Base-by-base conservation (phyloP, 768 basidiomycete genomes). In the Neoboletus magnificus region DNA sequence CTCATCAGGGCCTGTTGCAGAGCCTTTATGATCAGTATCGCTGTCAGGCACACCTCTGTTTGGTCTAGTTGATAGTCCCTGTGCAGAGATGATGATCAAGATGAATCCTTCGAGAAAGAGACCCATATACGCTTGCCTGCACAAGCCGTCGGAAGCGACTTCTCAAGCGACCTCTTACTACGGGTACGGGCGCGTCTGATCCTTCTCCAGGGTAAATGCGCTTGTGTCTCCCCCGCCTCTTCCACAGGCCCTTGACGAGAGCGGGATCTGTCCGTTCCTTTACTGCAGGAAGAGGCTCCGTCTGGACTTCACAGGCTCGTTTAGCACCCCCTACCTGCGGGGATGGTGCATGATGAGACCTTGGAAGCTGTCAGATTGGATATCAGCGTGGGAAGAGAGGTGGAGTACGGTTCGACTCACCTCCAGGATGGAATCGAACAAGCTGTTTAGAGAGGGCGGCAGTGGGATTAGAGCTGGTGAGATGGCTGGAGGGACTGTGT, bases 381-480 rank as follows among this genome's bases (percentile, higher is more conserved):
- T 10, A 8, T 66, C 29, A 51, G 50, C 9, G 36, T n/a, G 32
- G 12, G 32, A 29, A 48, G 27, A 22, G 18, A 4, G 12, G 27
- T 37, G 4, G 18, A 4, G 5, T 12, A 25, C 5, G 3, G n/a
- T 9, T 11, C 6, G 8, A 50, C 62, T 48, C 10, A 64, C 66
- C 48, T 64, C 64, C 2, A 56, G 46, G 48, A 68, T 62, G 22
- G 64, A 66, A 1, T 56, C 56, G 7, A 54, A 16, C 16, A 57
- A 5, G 16, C 56, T 66, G 33, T 48, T 56, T 9, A 57, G 67
- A 18, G 64, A 68, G 3, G 66, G 59, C 1, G 66, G 66, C 0
- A 68, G 57, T 1, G 66, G 66, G 45, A 68, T 13, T n/a, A 63
- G 40, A 20, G 59, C 61, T 2, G 61, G 66, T 0, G 61, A 63